A percentile compares a stretch with the other conserved stretches of the same genome.
phyloP scores from a whole-genome alignment of 2,329 filamentous ascomycete species.

The Didymella pomorum region DNA sequence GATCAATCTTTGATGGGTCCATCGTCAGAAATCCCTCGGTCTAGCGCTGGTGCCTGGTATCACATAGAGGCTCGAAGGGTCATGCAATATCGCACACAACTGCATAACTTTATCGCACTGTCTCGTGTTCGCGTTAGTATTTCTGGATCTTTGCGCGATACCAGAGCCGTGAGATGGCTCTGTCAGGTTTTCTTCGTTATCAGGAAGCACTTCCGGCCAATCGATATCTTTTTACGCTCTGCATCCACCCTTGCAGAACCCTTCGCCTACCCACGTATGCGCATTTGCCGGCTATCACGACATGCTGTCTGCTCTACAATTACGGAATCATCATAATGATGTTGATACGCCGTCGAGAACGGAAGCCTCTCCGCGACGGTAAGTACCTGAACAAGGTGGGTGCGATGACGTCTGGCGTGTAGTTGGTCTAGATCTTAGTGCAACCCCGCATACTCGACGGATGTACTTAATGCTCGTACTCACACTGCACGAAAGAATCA shows the following conservation, averaged over 20 bases:
- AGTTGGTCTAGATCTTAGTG: slow-evolving; percentile 1
- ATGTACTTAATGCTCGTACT: background rate
- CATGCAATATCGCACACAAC: background rate
- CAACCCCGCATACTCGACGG: slow-evolving; percentile 2
- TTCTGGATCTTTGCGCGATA: background rate
- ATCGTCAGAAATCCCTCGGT: background rate
- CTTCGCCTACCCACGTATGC: background rate
- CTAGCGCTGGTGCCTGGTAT: background rate
- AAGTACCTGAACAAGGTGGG: background rate
- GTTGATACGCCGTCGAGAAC: background rate
- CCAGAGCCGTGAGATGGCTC: background rate
- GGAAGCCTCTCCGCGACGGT: slow-evolving; percentile 6
- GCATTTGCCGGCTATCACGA: background rate
- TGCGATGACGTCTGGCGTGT: slow-evolving; percentile 11
- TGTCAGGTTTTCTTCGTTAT: background rate
- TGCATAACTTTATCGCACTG: background rate
- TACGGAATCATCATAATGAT: background rate
- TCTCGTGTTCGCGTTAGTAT: background rate
- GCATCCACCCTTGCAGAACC: background rate
- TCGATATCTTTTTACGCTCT: background rate
- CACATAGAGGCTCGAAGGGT: background rate
- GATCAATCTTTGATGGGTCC: slow-evolving; percentile 50
- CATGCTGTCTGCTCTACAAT: background rate
- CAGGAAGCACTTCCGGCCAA: slow-evolving; percentile 3
- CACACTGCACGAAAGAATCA: background rate